A percentile compares a stretch with the other conserved stretches of the same genome.
Evolutionary conservation across 805 yeast genomes (phyloP).

Genomic region (Schizosaccharomyces octosporus): DNA sequence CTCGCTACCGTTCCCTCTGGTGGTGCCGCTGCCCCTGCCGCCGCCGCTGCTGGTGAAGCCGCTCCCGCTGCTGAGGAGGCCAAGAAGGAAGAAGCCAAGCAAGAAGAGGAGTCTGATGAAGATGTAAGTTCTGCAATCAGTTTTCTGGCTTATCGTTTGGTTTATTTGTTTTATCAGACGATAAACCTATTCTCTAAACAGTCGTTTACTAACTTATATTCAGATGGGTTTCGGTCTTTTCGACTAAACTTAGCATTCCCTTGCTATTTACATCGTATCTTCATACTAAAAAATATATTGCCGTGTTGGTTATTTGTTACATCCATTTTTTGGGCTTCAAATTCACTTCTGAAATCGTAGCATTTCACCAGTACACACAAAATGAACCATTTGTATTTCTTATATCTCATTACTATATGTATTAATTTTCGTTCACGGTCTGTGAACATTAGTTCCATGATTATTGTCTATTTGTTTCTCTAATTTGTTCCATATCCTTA

Average conservation of each 20-base stretch:
- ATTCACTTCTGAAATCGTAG: neutral
- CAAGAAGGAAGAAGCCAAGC: constrained; percentile 24
- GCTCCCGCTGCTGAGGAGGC: constrained; percentile 47
- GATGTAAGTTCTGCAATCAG: constrained; percentile 14
- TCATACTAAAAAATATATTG: neutral
- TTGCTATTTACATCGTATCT: neutral
- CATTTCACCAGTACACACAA: neutral
- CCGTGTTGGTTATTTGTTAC: neutral
- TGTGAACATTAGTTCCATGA: no score
- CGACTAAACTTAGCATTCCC: constrained; percentile 38
- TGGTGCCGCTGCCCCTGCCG: constrained; percentile 77
- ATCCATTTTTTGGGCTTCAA: neutral
- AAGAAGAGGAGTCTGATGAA: constrained; percentile 42
- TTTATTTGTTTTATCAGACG: no score
- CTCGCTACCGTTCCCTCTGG: constrained; percentile 95
- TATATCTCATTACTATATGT: no score
- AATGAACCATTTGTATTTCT: no score
- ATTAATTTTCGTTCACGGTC: no score
- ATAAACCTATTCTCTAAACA: neutral
- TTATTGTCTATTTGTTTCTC: no score
- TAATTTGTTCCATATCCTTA: no score
- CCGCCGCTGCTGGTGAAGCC: constrained; percentile 37
- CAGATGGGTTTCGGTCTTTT: constrained; percentile 58
- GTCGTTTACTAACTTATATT: neutral
- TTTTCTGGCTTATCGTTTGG: neutral